Base-by-base conservation (phyloP, 495 filamentous ascomycete species). In the Trypethelium eluteriae region DNA sequence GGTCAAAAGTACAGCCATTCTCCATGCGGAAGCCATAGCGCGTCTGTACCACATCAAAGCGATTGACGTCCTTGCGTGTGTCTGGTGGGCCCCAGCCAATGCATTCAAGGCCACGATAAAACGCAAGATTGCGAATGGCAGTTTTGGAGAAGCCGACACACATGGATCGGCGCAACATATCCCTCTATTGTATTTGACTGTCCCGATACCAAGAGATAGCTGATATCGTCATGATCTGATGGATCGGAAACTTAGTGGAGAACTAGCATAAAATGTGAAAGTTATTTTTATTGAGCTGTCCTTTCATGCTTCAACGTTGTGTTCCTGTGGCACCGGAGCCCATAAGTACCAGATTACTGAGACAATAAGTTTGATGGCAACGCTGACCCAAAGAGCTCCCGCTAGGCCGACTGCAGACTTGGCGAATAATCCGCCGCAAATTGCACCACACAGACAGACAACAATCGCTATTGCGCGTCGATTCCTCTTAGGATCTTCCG, bases 351-450 rank as follows among this genome's bases (percentile, higher is more conserved):
- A 59, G 36, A 36, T 59, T 18, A 10, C 53, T 36, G 53, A 11
- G 18, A 59, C 53, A 2, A 59, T 3, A 36, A 59, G 53, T 36
- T 59, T 59, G 53, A 59, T 59, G 14, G 7, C 53, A 36, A 59
- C 53, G 32, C 53, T 59, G 3, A 59, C 53, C 87, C 87, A 91
- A 64, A 91, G 71, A 3, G 85, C 85, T 0, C 85, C 87, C 25
- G 82, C 81, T 44, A 88, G 73, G 0, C 87, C 88, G 35, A 83
- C 66, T 4, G 71, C 67, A 66, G 82, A 88, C 62, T 82, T 79
- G 3, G 85, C 82, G 66, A 84, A 80, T 6, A 83, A 67, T 0
- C 88, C 87, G 4, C 87, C 88, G 0, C 82, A 14, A 11, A 89
- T 71, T 2, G 85, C 85, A 0, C 88, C 88, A 38, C 82, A 38